Percentiles rank a stretch among this genome's conserved stretches.
phyloP scores from a whole-genome alignment of 2,329 filamentous ascomycete genomes.

The Xylariaceae sp. region DNA sequence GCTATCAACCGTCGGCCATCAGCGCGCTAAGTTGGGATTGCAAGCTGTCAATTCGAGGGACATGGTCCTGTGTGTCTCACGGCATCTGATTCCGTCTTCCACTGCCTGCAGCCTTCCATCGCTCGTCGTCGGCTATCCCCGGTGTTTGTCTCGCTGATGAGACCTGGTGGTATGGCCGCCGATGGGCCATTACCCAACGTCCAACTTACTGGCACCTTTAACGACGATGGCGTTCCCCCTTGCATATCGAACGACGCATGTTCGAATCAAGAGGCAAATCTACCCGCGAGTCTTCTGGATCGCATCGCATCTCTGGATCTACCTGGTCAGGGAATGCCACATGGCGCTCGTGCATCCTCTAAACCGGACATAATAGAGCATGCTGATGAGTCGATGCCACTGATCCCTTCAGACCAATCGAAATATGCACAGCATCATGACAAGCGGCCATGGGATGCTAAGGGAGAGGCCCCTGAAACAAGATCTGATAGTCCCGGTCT shows the following conservation, averaged over 20 bases:
- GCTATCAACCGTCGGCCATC: too few species aligned
- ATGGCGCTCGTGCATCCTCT: constrained; percentile 10
- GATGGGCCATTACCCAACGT: constrained; percentile 1
- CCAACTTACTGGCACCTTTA: constrained; percentile 4
- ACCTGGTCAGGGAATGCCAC: constrained; percentile 4
- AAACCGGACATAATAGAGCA: not conserved
- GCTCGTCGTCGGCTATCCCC: too few species aligned
- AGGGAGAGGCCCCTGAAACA: constrained; percentile 14
- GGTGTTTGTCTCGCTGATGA: not conserved
- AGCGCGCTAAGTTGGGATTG: too few species aligned
- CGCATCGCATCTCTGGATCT: constrained; percentile 12
- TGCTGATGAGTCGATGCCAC: not conserved
- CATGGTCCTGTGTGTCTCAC: too few species aligned
- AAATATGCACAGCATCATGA: not conserved
- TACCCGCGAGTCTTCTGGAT: constrained; percentile 15
- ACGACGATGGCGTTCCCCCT: not conserved
- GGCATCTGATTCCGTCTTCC: too few species aligned
- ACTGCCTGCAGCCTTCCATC: too few species aligned
- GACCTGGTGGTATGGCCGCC: constrained; percentile 4
- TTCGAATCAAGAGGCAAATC: constrained; percentile 6
- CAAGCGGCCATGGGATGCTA: constrained; percentile 1
- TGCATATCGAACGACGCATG: constrained; percentile 3
- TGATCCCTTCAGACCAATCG: not conserved
- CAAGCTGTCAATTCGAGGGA: too few species aligned
- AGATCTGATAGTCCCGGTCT: not conserved